Percentiles rank a stretch among this genome's conserved stretches.
Conservation (phyloP, 495 filamentous ascomycete species). For the Penicillium tannophilum region DNA sequence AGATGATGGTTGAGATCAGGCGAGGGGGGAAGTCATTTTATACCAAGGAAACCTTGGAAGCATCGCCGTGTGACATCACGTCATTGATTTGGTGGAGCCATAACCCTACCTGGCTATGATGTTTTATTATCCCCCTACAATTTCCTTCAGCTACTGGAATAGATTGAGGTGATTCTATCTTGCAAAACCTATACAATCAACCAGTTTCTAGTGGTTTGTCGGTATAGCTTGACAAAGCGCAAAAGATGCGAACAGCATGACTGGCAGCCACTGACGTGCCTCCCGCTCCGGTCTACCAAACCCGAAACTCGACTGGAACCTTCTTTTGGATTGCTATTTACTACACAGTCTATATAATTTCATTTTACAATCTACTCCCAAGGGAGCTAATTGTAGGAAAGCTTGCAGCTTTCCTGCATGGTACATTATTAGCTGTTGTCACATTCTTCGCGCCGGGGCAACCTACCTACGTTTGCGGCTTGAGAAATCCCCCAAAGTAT, state of each 20-base stretch:
- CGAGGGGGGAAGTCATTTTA: constrained; percentile 23
- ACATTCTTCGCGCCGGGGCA: neutral
- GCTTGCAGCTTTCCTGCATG: neutral
- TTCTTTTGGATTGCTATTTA: neutral
- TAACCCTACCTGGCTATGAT: neutral
- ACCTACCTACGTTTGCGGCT: constrained; percentile 25
- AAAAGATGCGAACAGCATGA: neutral
- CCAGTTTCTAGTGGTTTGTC: neutral
- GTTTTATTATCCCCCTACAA: neutral
- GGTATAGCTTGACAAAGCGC: neutral
- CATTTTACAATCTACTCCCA: constrained; percentile 1
- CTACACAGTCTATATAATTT: neutral
- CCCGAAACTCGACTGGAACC: neutral
- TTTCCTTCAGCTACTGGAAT: neutral
- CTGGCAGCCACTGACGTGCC: constrained; percentile 11
- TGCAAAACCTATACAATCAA: neutral
- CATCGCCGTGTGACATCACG: constrained; percentile 36
- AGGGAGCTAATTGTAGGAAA: neutral
- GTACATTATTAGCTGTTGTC: neutral
- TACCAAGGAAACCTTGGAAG: constrained; percentile 28
- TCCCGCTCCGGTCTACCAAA: constrained; percentile 3
- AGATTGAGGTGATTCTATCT: neutral
- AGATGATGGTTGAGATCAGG: constrained; percentile 3
- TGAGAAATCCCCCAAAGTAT: constrained; percentile 46
- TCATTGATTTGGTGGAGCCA: constrained; percentile 33